These are phyloP conservation scores for Mycena vitilis DNA, from an alignment of 768 basidiomycete genomes.

Conservation along the genomic window DNA sequence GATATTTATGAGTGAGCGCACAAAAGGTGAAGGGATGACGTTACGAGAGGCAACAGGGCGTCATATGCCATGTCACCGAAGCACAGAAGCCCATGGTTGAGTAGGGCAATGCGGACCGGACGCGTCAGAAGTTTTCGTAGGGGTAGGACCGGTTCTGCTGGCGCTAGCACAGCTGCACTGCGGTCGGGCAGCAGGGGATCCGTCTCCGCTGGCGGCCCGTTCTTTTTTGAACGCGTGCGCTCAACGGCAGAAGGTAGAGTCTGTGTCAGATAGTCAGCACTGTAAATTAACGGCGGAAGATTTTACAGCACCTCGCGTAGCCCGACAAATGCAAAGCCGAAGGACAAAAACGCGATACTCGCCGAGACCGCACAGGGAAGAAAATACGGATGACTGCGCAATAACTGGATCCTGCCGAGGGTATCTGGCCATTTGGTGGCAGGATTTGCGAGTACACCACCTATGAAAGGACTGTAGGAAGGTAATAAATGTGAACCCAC, in stretches of 20 bases:
- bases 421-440: slow-evolving; percentile 28
- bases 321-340: slow-evolving; percentile 13
- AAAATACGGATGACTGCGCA: slow-evolving; percentile 26
- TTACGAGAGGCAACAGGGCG: slow-evolving; percentile 8
- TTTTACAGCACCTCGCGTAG: slow-evolving; percentile 3
- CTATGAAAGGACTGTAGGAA: slow-evolving; percentile 26
- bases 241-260: neutral
- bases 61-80: slow-evolving; percentile 18
- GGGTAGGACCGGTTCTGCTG: neutral
- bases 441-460: slow-evolving; percentile 25
- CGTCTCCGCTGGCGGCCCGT: neutral
- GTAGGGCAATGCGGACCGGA: slow-evolving; percentile 10
- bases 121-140: slow-evolving; percentile 19
- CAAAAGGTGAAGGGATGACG: neutral
- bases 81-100: slow-evolving; percentile 10
- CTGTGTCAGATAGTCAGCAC: neutral
- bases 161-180: neutral
- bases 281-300: neutral
- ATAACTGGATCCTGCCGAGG: slow-evolving; percentile 23
- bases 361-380: slow-evolving; percentile 25
- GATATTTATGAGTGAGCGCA: neutral
- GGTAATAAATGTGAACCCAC: neutral
- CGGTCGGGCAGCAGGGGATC: neutral
- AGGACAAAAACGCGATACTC: slow-evolving; percentile 14
- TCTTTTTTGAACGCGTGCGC: neutral